Percentiles rank a stretch among this genome's conserved stretches.
These are phyloP conservation scores for Candida sonorensis DNA, from an alignment of 805 yeast species.

Conservation along the genomic window DNA sequence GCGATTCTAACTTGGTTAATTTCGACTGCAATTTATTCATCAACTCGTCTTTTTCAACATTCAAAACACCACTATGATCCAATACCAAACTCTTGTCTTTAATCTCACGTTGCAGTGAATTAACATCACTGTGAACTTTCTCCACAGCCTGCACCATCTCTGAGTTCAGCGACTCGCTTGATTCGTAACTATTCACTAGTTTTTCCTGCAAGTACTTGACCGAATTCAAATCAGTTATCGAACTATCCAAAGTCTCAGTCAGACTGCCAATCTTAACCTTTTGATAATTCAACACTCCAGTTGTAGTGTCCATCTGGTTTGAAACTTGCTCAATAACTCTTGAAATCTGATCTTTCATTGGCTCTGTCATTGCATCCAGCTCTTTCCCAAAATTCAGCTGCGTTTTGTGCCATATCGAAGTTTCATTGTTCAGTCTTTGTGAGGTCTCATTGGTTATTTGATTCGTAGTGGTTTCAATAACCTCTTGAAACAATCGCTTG, in stretches of 20 bases:
- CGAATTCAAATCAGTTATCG: too few relatives aligned
- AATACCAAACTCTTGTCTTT: too few relatives aligned
- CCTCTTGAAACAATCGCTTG: conserved; percentile 3
- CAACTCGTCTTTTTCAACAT: too few relatives aligned
- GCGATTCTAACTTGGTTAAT: too few relatives aligned
- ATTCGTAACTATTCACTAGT: not conserved
- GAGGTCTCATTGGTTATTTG: conserved; percentile 5
- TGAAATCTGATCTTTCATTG: not conserved
- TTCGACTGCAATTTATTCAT: too few relatives aligned
- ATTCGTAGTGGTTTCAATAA: conserved; percentile 7
- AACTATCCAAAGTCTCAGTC: not conserved
- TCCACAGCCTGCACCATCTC: not conserved
- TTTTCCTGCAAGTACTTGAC: not conserved
- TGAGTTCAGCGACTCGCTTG: not conserved
- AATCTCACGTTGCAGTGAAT: too few relatives aligned
- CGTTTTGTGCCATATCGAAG: conserved; percentile 4
- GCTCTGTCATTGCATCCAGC: not conserved
- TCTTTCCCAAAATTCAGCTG: conserved; percentile 1
- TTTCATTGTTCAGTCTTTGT: conserved; percentile 3
- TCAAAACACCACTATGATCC: too few relatives aligned
- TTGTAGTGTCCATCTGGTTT: conserved; percentile 9
- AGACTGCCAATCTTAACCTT: conserved; percentile 7
- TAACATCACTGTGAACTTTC: too few relatives aligned
- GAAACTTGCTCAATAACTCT: conserved; percentile 2
- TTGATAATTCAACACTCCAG: conserved; percentile 12